phyloP scores from a whole-genome alignment of 2,329 filamentous ascomycete species.

The Penicillium fuscoglaucum region DNA sequence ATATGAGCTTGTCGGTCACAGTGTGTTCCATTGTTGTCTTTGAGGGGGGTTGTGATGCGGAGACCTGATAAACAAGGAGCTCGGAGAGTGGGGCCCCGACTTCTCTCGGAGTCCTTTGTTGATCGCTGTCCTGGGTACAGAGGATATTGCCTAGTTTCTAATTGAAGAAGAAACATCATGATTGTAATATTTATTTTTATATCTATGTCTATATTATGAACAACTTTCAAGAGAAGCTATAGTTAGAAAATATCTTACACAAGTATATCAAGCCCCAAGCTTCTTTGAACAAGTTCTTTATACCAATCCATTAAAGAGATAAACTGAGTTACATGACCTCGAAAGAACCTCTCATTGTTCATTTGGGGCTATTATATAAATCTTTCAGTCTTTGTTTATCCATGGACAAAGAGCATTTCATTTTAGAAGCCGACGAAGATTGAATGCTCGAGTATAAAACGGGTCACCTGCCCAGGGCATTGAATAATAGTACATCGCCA shows the following conservation, averaged over 20 bases:
- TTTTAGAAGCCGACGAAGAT: background rate
- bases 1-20: constrained; percentile 21
- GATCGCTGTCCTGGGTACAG: background rate
- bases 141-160: background rate
- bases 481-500: background rate
- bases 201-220: background rate
- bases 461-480: background rate
- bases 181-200: background rate
- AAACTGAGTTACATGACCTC: too few species aligned
- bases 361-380: background rate
- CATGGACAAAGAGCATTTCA: background rate
- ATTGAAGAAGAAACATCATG: background rate
- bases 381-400: background rate
- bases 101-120: background rate
- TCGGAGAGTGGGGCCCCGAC: constrained; percentile 3
- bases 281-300: background rate
- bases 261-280: background rate
- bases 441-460: background rate
- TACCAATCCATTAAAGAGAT: background rate
- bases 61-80: background rate
- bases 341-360: background rate
- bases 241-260: background rate
- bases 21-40: constrained; percentile 6
- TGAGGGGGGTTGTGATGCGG: background rate
- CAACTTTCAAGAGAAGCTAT: background rate